These are phyloP conservation scores for Lactarius pseudohatsudake DNA, from an alignment of 768 basidiomycete genomes.

Conservation along the genomic window DNA sequence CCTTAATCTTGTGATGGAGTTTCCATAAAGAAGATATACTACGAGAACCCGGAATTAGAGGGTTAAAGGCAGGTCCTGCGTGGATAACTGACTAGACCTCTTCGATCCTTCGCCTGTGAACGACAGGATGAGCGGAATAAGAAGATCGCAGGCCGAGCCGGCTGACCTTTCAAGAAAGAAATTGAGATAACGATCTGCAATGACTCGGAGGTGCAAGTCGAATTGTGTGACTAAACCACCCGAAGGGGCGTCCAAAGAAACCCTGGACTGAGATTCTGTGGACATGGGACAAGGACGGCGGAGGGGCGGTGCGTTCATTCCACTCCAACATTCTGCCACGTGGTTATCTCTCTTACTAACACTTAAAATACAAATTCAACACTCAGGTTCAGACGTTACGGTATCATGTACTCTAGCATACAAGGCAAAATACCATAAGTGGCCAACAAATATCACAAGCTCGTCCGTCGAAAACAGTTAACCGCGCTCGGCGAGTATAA, in stretches of 20 bases:
- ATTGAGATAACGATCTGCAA: constrained; percentile 73
- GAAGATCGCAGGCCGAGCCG: constrained; percentile 24
- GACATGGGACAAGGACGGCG: constrained; percentile 14
- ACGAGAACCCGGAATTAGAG: constrained; percentile 1
- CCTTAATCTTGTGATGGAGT: constrained; percentile 69
- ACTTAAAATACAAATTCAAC: background rate
- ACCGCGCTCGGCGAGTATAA: constrained; percentile 1
- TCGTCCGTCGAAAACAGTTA: constrained; percentile 5
- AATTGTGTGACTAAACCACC: constrained; percentile 64
- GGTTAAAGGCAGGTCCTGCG: constrained; percentile 12
- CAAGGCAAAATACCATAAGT: background rate
- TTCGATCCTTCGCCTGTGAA: constrained; percentile 73
- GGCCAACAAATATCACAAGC: background rate
- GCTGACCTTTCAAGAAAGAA: constrained; percentile 86
- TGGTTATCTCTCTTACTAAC: constrained; percentile 13
- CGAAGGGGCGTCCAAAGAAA: constrained; percentile 22
- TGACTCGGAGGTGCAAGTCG: constrained; percentile 64
- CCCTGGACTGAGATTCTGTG: constrained; percentile 21
- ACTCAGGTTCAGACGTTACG: background rate
- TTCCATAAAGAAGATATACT: constrained; percentile 75
- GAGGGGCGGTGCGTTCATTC: background rate
- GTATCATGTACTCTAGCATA: constrained; percentile 3
- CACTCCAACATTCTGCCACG: constrained; percentile 7
- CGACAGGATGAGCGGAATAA: constrained; percentile 19
- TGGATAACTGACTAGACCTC: constrained; percentile 67